Evolutionary conservation across 2,329 filamentous ascomycete genomes (phyloP), one percentile per base, ranked within the genome.

Genomic region (Colletotrichum tofieldiae): DNA sequence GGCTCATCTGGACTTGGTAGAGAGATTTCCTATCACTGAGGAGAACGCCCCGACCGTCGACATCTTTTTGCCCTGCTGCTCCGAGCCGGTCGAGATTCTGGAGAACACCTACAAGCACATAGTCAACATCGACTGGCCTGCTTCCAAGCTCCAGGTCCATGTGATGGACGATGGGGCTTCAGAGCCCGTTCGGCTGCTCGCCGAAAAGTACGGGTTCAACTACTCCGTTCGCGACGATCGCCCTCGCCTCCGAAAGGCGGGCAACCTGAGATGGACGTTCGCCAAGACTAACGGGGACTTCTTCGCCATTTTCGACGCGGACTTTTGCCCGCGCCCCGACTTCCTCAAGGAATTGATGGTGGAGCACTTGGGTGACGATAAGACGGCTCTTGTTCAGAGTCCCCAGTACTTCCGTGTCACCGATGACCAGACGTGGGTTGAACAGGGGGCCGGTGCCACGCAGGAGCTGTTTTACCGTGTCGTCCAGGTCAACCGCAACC

Each of bases 391-490:
- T 47, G 77, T 84, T 29, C 83, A 84, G 75, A 82, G 79, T 41
- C 83, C 83, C 4, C 83, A 84, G 73, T 84, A 81, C 76, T 84
- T 84, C 74, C 78, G 83, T 41, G 79, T 82, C 23, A 78, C 77
- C 0, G 76, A 77, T 9, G 79, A 82, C 20, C 83, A 84, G 75
- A 83, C 82, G 0, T 84, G 83, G 83, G 82, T 84, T 5, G 83
- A 84, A 77, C 83, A 84, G 76, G 83, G 83, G 16, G 83, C 82
- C 0, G 82, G 82, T 7, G 81, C 81, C 0, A 82, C 82, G 2
- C 82, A 84, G 71, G 83, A 84, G 70, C 75, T 84, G 39, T 84
- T 84, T 75, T 84, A 84, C 71, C 83, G 83, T 16, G 82, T 84
- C 6, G 82, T 84, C 8, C 81, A 84, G 75, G 79, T 82, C 43